Evolutionary conservation across 1,284 basidiomycete species (phyloP).

Genomic region (Sporisorium iseilematis-ciliati): DNA sequence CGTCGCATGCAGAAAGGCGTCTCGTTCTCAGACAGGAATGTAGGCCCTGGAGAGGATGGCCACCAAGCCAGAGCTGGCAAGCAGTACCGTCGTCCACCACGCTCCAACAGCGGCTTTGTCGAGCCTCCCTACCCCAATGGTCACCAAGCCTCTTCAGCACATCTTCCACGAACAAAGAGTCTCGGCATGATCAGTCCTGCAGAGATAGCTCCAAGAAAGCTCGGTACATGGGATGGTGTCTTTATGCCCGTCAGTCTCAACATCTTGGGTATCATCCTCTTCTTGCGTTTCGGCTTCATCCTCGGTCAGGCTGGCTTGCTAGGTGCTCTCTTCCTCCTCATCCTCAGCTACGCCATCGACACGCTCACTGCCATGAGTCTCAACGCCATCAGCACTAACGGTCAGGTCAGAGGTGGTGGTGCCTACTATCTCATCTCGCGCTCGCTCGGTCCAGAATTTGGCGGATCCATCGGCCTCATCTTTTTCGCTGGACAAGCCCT

Average conservation of each 20-base stretch:
- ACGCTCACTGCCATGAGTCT: constrained; percentile 67
- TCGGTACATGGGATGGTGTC: constrained; percentile 69
- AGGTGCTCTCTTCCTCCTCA: constrained; percentile 61
- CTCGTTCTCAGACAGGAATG: constrained; percentile 44
- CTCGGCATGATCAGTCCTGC: constrained; percentile 58
- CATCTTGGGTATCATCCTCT: constrained; percentile 69
- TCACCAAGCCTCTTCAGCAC: constrained; percentile 1
- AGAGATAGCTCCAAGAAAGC: constrained; percentile 62
- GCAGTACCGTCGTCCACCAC: constrained; percentile 30
- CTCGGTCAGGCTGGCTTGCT: constrained; percentile 67
- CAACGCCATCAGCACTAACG: constrained; percentile 68
- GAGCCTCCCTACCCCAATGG: constrained; percentile 14
- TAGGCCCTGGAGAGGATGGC: constrained; percentile 47
- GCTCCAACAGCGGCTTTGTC: constrained; percentile 46
- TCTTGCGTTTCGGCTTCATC: constrained; percentile 68
- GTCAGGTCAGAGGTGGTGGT: constrained; percentile 68
- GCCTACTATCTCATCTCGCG: constrained; percentile 69
- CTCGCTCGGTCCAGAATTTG: constrained; percentile 68
- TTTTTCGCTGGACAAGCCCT: constrained; percentile 68
- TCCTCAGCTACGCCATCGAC: constrained; percentile 65
- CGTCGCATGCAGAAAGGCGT: constrained; percentile 43
- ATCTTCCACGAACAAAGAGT: constrained; percentile 44
- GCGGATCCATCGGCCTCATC: constrained; percentile 68
- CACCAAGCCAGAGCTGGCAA: constrained; percentile 22
- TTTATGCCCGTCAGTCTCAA: constrained; percentile 69